phyloP scores from a whole-genome alignment of 2,329 filamentous ascomycete species.

The Xylariaceae sp. region DNA sequence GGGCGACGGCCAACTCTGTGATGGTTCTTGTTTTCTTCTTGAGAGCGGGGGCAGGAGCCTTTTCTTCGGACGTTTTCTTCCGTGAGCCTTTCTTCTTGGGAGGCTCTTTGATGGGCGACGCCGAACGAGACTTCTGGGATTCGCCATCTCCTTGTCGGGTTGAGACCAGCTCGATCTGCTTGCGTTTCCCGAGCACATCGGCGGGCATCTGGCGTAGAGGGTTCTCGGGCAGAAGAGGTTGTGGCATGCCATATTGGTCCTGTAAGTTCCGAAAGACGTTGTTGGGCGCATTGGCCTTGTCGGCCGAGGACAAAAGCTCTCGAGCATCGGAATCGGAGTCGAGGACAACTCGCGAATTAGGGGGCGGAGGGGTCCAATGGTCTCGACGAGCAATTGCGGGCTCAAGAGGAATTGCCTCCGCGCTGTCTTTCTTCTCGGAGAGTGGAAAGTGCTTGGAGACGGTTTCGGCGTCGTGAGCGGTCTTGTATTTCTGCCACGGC shows the following conservation, averaged over 20 bases:
- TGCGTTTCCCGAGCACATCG: conserved; percentile 50
- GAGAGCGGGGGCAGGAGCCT: conserved; percentile 48
- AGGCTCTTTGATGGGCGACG: conserved; percentile 24
- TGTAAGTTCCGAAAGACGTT: conserved; percentile 43
- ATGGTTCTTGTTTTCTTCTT: conserved; percentile 74
- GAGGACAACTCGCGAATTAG: conserved; percentile 31
- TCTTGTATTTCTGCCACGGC: conserved; percentile 35
- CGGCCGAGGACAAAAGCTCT: conserved; percentile 30
- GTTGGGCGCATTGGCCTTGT: conserved; percentile 14
- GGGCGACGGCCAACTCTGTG: conserved; percentile 71
- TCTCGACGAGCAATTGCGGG: conserved; percentile 51
- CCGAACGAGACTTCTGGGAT: conserved; percentile 23
- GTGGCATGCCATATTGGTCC: conserved; percentile 39
- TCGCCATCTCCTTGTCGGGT: conserved; percentile 25
- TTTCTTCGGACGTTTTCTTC: conserved; percentile 34
- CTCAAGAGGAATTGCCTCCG: conserved; percentile 25
- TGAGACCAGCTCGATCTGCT: conserved; percentile 49
- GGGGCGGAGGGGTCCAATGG: conserved; percentile 65
- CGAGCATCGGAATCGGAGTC: conserved; percentile 30
- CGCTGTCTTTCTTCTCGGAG: conserved; percentile 9
- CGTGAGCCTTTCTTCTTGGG: conserved; percentile 9
- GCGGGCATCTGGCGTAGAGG: conserved; percentile 10
- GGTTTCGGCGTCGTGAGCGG: conserved; percentile 22
- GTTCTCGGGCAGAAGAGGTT: conserved; percentile 10
- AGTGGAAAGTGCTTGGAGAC: conserved; percentile 27